Percentiles rank a stretch among this genome's conserved stretches.
phyloP scores from a whole-genome alignment of 2,329 filamentous ascomycete genomes.

The Curvularia eragrostidis region DNA sequence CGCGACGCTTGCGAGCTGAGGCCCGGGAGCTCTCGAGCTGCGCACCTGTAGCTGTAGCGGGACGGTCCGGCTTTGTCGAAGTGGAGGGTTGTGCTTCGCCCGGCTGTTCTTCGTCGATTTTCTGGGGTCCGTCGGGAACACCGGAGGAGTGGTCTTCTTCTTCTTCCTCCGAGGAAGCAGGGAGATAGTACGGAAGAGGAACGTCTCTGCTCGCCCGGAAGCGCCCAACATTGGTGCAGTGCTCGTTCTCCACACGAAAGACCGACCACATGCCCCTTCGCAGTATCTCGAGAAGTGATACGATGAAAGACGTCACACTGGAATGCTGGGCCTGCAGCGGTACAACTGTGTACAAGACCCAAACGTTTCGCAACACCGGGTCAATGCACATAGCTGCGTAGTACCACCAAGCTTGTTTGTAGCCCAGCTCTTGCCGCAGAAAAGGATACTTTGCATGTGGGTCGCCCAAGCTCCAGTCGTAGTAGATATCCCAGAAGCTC shows the following conservation, averaged over 20 bases:
- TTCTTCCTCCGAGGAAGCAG: slow-evolving; percentile 26
- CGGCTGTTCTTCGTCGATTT: slow-evolving; percentile 44
- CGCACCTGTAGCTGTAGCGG: slow-evolving; percentile 21
- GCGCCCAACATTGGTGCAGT: slow-evolving; percentile 80
- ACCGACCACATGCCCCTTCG: slow-evolving; percentile 89
- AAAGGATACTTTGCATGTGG: slow-evolving; percentile 68
- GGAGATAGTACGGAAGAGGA: slow-evolving; percentile 76
- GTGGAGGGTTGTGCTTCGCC: slow-evolving; percentile 8
- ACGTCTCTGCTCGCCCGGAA: slow-evolving; percentile 91
- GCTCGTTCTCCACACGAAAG: slow-evolving; percentile 96
- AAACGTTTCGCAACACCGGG: slow-evolving; percentile 86
- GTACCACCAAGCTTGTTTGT: slow-evolving; percentile 82
- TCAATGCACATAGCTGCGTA: slow-evolving; percentile 85
- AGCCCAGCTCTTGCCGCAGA: slow-evolving; percentile 75
- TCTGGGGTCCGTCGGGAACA: slow-evolving; percentile 10
- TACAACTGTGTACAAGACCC: slow-evolving; percentile 93
- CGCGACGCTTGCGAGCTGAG: slow-evolving; percentile 28
- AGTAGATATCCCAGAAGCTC: slow-evolving; percentile 90
- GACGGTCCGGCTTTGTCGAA: slow-evolving; percentile 21
- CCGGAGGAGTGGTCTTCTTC: slow-evolving; percentile 9
- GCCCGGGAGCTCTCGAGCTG: slow-evolving; percentile 25
- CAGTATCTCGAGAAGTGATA: slow-evolving; percentile 79
- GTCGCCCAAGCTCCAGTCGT: slow-evolving; percentile 95
- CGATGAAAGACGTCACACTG: slow-evolving; percentile 78
- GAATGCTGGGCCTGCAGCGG: slow-evolving; percentile 81